These are phyloP conservation scores for Geotrichum fermentans DNA, from an alignment of 1,139 yeast genomes.

Conservation along the genomic window DNA sequence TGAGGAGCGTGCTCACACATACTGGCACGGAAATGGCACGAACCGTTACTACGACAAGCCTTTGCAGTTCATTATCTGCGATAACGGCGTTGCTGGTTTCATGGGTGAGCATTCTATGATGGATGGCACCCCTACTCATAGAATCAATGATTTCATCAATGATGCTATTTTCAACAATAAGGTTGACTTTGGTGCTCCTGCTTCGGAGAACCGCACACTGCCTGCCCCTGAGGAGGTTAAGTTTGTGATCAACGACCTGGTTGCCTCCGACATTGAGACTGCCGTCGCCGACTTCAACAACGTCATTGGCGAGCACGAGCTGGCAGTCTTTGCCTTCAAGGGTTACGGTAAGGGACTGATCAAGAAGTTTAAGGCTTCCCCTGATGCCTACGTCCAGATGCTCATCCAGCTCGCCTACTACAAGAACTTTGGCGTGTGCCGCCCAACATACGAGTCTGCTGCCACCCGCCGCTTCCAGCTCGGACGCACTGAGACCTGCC, in stretches of 20 bases:
- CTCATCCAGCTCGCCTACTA: constrained; percentile 74
- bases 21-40: constrained; percentile 93
- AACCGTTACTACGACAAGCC: constrained; percentile 94
- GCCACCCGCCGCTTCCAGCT: constrained; percentile 83
- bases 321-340: constrained; percentile 41
- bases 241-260: constrained; percentile 45
- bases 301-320: constrained; percentile 42
- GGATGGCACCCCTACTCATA: constrained; percentile 97
- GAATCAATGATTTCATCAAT: constrained; percentile 73
- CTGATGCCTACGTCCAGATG: constrained; percentile 79
- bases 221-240: constrained; percentile 41
- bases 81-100: constrained; percentile 86
- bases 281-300: constrained; percentile 56
- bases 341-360: constrained; percentile 57
- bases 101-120: constrained; percentile 94
- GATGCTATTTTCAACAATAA: constrained; percentile 50
- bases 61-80: constrained; percentile 72
- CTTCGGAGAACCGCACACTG: constrained; percentile 27
- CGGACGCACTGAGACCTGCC: constrained; percentile 96
- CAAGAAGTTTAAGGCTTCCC: constrained; percentile 69
- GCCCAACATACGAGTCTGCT: constrained; percentile 95
- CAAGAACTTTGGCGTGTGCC: constrained; percentile 71
- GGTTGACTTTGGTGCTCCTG: constrained; percentile 35
- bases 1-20: constrained; percentile 78
- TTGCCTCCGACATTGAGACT: constrained; percentile 48